Evolutionary conservation across 345 rosid genomes (phyloP), one percentile per base, ranked within the genome.

Genomic region (Salix suchowensis): DNA sequence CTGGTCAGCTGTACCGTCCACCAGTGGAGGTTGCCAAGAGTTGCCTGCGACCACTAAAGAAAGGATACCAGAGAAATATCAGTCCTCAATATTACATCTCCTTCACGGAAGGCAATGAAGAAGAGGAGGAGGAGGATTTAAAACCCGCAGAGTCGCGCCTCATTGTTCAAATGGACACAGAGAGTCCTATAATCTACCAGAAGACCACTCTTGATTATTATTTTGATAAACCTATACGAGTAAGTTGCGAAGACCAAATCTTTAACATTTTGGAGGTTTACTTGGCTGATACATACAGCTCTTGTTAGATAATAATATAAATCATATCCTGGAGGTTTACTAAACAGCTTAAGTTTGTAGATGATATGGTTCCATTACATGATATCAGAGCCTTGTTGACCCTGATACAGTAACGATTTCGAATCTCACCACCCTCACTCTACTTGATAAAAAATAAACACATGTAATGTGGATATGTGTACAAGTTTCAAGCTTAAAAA

Each of bases 131-230:
- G 71, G 80, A 58, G 32, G 66, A 65, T 46, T 72, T 71, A 61
- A 79, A 84, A 21, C 52, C 80, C 39, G 88, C 87, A 65, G 86
- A 86, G 77, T 82, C 88, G 6, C 96, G 73, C 44, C 84, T 91
- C 23, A 87, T 93, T 39, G 85, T 93, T 71, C 98, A 95, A 79
- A 95, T 93, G 98, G 98, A 95, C 86, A 95, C 98, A 1, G 97
- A 95, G 79, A 89, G 88, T 75, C 82, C 97, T 36, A 78, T 89
- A n/a, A 83, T 91, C 73, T 92, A 95, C 84, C 89, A 91, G 80
- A 93, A 89, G 78, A 91, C 87, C 30, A 91, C 97, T 78, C 97
- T 93, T 70, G 98, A 93, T 70, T 86, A 86, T 79, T 83, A 82
- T 79, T 93, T 91, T 78, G 87, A 88, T 32, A 89, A 82, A 73